Evolutionary conservation across 306 rosid species (phyloP), one percentile per base, ranked within the genome.

Genomic region (Nissolia schottii): DNA sequence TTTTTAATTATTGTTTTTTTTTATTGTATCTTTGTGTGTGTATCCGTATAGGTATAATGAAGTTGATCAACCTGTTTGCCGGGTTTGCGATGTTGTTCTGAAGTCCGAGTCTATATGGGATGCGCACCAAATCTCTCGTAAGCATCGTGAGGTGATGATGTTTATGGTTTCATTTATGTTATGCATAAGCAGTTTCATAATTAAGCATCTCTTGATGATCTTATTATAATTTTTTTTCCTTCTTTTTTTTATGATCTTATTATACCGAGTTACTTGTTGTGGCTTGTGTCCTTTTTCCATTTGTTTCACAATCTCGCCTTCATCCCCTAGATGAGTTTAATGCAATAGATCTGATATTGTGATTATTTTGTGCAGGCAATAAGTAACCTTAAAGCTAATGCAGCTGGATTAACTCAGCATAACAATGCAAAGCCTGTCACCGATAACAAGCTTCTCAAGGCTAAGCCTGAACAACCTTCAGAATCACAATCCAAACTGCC

Each of bases 61-160:
- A 67, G 48, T 77, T 45, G 92, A 88, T 63, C 93, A 91, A 81
- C 97, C 95, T 3, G 89, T 89, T 27, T 94, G 99, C 61, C 85
- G 90, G 79, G 91, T 91, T 53, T 94, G 98, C 40, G 89, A 89
- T 25, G 48, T 82, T n/a, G 85, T 82, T 68, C 51, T 94, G 82
- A 86, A 87, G 85, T 88, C 94, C 6, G 99, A 94, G 65, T 77
- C 85, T 2, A 54, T 64, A 27, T 86, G 96, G 98, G 96, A 90
- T 58, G 90, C 89, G 13, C 99, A 94, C 75, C 95, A 87, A 80
- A 83, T 79, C 64, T 94, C 96, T 61, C 96, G 93, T 63, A 88
- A 87, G 83, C 99, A 94, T 82, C 88, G 71, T 5, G 93, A 94
- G 99, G 99, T 89, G 82, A 83, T 87, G 73, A 78, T 53, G 49